These are phyloP conservation scores for Eucalyptus pauciflora DNA, from an alignment of 345 rosid genomes.

Conservation along the genomic window DNA sequence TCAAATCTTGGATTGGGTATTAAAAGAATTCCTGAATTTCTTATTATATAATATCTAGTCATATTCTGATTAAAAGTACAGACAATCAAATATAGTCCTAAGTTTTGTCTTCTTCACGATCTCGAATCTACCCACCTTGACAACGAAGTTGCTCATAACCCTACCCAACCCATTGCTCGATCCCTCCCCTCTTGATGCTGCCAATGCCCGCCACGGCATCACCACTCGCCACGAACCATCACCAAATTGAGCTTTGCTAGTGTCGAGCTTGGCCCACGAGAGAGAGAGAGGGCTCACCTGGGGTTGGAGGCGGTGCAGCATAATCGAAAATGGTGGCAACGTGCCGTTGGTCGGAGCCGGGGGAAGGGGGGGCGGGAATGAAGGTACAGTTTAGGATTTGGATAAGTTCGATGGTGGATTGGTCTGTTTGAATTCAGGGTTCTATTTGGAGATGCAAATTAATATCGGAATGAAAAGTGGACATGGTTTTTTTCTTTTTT, in stretches of 20 bases:
- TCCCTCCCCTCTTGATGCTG: neutral
- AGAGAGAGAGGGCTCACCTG: neutral
- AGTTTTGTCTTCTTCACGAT: neutral
- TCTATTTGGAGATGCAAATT: neutral
- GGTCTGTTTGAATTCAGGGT: neutral
- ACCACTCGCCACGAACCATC: neutral
- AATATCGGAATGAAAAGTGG: neutral
- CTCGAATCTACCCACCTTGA: neutral
- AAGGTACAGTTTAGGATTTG: neutral
- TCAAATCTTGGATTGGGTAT: too few relatives aligned
- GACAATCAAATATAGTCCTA: neutral
- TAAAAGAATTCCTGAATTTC: too few relatives aligned
- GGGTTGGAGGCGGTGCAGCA: neutral
- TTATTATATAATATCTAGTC: too few relatives aligned
- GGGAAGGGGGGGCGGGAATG: neutral
- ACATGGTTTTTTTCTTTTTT: neutral
- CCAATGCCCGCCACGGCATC: neutral
- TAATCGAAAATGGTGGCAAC: neutral
- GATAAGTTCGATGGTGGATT: neutral
- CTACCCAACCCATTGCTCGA: neutral
- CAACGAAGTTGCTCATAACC: neutral
- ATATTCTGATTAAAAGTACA: too few relatives aligned
- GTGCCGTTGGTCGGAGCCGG: neutral
- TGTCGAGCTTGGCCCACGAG: neutral
- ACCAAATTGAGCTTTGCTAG: neutral